phyloP scores from a whole-genome alignment of 441 rosid genomes.

The Eutrema salsugineum region DNA sequence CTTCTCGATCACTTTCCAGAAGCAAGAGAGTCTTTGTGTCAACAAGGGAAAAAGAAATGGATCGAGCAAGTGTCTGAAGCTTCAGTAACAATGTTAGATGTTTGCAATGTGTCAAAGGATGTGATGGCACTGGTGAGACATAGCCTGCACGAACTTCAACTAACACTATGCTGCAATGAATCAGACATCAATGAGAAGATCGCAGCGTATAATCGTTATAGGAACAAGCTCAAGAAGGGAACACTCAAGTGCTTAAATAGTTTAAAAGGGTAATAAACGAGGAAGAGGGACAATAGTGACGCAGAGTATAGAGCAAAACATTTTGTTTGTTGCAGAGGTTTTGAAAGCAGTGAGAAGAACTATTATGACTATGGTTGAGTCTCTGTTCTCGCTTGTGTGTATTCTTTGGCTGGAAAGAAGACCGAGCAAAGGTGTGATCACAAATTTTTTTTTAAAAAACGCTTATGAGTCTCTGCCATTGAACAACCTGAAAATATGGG shows the following conservation, averaged over 20 bases:
- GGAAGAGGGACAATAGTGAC: slow-evolving; percentile 6
- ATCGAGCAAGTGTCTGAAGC: slow-evolving; percentile 54
- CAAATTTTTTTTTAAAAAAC: no score
- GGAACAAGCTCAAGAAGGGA: slow-evolving; percentile 61
- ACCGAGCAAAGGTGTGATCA: slow-evolving; percentile 30
- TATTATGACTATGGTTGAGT: slow-evolving; percentile 45
- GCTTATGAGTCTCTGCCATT: no score
- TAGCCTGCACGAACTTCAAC: slow-evolving; percentile 44
- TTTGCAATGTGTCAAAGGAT: slow-evolving; percentile 50
- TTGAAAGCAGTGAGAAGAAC: slow-evolving; percentile 53
- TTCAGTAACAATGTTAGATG: slow-evolving; percentile 61
- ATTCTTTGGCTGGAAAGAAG: slow-evolving; percentile 58
- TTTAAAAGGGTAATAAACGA: slow-evolving; percentile 38
- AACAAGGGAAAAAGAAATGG: slow-evolving; percentile 49
- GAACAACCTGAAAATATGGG: no score
- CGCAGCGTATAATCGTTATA: slow-evolving; percentile 40
- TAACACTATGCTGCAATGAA: slow-evolving; percentile 39
- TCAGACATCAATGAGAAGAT: slow-evolving; percentile 36
- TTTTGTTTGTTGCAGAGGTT: slow-evolving; percentile 44
- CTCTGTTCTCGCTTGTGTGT: slow-evolving; percentile 51
- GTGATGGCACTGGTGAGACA: slow-evolving; percentile 53
- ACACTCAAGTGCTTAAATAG: slow-evolving; percentile 50
- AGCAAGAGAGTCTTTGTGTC: slow-evolving; percentile 40
- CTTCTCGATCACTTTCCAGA: slow-evolving; percentile 53
- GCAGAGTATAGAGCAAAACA: slow-evolving; percentile 34